Conservation (phyloP, 495 filamentous ascomycete genomes). For the Neurospora tetraspora region DNA sequence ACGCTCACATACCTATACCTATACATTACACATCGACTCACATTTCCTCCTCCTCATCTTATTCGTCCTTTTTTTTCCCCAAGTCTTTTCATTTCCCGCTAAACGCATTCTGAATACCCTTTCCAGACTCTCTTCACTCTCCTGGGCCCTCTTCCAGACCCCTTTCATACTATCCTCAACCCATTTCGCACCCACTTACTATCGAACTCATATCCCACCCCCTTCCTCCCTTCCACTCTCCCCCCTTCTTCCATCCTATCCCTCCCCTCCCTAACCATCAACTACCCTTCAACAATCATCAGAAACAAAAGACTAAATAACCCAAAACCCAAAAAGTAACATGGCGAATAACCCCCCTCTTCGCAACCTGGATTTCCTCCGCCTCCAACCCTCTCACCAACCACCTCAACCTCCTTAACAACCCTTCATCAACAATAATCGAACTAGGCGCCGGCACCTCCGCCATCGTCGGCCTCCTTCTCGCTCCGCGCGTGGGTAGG, state of each 20-base stretch:
- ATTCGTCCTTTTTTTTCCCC: no score
- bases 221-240: not conserved
- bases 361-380: slow-evolving; percentile 71
- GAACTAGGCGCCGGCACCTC: slow-evolving; percentile 88
- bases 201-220: not conserved
- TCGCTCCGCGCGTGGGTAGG: slow-evolving; percentile 49
- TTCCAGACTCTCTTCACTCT: not conserved
- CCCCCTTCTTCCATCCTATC: not conserved
- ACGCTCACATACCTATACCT: no score
- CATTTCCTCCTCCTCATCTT: no score
- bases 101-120: not conserved
- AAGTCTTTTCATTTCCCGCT: not conserved
- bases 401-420: slow-evolving; percentile 35
- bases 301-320: not conserved
- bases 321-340: slow-evolving; percentile 42
- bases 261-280: no score
- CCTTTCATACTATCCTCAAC: not conserved
- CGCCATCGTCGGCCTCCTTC: slow-evolving; percentile 55
- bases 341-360: slow-evolving; percentile 85
- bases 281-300: not conserved
- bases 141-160: not conserved
- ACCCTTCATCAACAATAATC: slow-evolving; percentile 41
- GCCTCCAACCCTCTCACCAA: slow-evolving; percentile 55
- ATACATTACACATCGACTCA: no score
- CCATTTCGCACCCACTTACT: not conserved